Percentiles rank a stretch among this genome's conserved stretches.
Conservation (phyloP, 2,329 filamentous ascomycete genomes). For the Aureobasidium sp. region DNA sequence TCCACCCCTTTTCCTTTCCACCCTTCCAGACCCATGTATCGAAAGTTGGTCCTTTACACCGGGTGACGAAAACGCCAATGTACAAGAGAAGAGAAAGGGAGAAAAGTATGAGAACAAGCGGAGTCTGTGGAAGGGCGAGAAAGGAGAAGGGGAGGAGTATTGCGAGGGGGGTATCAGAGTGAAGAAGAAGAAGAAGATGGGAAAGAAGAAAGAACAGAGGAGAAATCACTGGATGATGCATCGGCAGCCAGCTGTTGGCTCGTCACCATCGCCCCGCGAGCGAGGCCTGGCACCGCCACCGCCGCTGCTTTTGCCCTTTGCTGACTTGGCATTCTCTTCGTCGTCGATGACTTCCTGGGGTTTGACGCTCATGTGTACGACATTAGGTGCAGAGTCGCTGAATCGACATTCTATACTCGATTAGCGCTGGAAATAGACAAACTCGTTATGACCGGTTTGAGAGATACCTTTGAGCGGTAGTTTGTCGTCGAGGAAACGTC, state of each 20-base stretch:
- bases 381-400: slow-evolving; percentile 64
- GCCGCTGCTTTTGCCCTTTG: slow-evolving; percentile 50
- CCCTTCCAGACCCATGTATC: neutral
- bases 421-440: neutral
- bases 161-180: neutral
- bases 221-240: slow-evolving; percentile 51
- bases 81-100: neutral
- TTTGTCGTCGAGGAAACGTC: slow-evolving; percentile 85
- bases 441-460: too few relatives aligned
- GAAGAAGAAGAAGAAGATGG: neutral
- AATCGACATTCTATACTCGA: slow-evolving; percentile 64
- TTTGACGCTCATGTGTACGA: slow-evolving; percentile 90
- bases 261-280: slow-evolving; percentile 43
- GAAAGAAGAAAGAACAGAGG: neutral
- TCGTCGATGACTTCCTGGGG: slow-evolving; percentile 78
- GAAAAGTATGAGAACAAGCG: neutral
- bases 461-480: slow-evolving; percentile 66
- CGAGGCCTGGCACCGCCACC: slow-evolving; percentile 12
- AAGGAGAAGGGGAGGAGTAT: neutral
- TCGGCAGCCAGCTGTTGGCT: slow-evolving; percentile 52
- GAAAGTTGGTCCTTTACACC: neutral
- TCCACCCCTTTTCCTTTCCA: neutral
- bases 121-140: neutral
- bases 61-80: neutral
- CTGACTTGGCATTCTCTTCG: slow-evolving; percentile 66